Base-by-base conservation (phyloP, 192 early-diverging fungal species). In the Entomortierella chlamydospora region DNA sequence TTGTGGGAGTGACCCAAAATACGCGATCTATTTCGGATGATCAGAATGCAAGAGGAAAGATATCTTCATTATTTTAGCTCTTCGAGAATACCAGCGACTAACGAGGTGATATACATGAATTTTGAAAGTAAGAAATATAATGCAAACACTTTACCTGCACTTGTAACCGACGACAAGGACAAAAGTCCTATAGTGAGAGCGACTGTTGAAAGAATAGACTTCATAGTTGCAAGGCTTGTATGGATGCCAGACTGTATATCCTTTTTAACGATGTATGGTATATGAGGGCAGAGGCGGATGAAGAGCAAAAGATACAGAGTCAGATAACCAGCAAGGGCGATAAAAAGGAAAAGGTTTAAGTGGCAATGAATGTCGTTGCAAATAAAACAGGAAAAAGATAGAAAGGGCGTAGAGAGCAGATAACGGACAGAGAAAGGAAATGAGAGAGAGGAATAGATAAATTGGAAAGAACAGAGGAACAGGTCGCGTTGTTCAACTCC, bases 1-100 rank as follows among this genome's bases (percentile, higher is more conserved):
- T 68, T 10, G 53, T 1, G 9, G 73, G 73, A 2, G 39, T 28
- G 13, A 53, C 57, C 73, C 58, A 68, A 49, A 45, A 76, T 0
- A 76, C 53, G 4, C 53, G 49, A 45, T 76, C 73, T 76, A 57
- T 37, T 37, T 10, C 34, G 34, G 45, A 1, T 18, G 22, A 25
- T 9, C 12, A 10, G 15, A 33, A 52, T n/a, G 22, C 2, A 30
- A 30, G 12, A n/a, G 8, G 28, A 49, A 17, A 5, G 20, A 29
- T n/a, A 22, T 37, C 17, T 41, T 13, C 18, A 4, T 5, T n/a
- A n/a, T 17, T 51, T 23, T 22, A 23, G n/a, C n/a, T n/a, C n/a
- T n/a, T n/a, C n/a, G n/a, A n/a, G n/a, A n/a, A n/a, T n/a, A n/a
- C n/a, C n/a, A n/a, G n/a, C n/a, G n/a, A n/a, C n/a, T 4, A 22